A percentile compares a stretch with the other conserved stretches of the same genome.
These are phyloP conservation scores for Ambrosia trifida DNA, from an alignment of 129 eudicot genomes.

Conservation along the genomic window DNA sequence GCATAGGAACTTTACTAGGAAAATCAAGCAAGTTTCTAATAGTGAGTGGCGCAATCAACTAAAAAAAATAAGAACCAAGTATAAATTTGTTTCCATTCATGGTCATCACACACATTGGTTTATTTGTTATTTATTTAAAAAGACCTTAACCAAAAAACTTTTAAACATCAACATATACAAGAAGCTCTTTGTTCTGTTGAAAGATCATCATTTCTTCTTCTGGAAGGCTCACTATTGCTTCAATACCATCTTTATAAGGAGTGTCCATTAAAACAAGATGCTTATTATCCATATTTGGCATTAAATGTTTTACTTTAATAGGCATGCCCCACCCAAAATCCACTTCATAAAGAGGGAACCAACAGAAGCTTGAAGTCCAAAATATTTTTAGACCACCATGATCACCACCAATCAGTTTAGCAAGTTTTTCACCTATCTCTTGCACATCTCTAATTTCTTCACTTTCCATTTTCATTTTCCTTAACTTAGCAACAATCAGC, in stretches of 20 bases:
- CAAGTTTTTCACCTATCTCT: not conserved
- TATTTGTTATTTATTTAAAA: too few species aligned
- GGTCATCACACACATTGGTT: too few species aligned
- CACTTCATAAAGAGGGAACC: not conserved
- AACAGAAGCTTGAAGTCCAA: not conserved
- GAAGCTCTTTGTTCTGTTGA: not conserved
- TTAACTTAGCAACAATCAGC: not conserved
- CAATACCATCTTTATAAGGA: not conserved
- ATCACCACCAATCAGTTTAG: not conserved
- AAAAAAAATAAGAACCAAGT: too few species aligned
- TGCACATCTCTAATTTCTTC: not conserved
- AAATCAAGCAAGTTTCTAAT: too few species aligned
- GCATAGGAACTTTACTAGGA: too few species aligned
- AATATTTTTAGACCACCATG: not conserved
- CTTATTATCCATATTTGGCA: not conserved
- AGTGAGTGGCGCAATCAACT: too few species aligned
- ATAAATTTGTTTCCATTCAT: too few species aligned
- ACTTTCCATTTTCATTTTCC: constrained; percentile 8
- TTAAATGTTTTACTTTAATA: not conserved
- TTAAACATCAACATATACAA: not conserved
- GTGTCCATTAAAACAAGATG: not conserved
- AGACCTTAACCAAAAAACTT: not conserved
- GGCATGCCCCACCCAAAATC: not conserved
- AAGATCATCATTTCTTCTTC: not conserved
- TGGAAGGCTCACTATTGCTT: not conserved